A percentile compares a stretch with the other conserved stretches of the same genome.
Conservation (phyloP, 1,284 basidiomycete species). For the Irpex sp. region DNA sequence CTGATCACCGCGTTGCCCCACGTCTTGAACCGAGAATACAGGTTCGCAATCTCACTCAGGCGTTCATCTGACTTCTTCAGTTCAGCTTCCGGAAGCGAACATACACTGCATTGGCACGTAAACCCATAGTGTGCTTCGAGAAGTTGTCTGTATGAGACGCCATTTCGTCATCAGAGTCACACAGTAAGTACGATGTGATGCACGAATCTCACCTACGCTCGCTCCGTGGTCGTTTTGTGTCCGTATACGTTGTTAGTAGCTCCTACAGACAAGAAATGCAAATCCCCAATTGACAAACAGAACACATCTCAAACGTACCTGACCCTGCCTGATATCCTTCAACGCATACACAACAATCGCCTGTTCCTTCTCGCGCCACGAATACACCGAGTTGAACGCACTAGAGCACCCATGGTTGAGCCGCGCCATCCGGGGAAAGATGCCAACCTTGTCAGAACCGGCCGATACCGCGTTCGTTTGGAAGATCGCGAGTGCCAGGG, state of each 20-base stretch:
- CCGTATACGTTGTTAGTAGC: slow-evolving; percentile 54
- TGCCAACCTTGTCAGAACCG: slow-evolving; percentile 40
- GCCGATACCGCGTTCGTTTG: slow-evolving; percentile 61
- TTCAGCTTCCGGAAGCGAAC: slow-evolving; percentile 43
- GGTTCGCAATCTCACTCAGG: slow-evolving; percentile 39
- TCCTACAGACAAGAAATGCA: slow-evolving; percentile 36
- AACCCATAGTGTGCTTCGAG: slow-evolving; percentile 51
- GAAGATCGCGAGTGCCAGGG: slow-evolving; percentile 55
- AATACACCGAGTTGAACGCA: slow-evolving; percentile 62
- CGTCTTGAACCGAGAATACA: slow-evolving; percentile 39
- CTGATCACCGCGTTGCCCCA: slow-evolving; percentile 44
- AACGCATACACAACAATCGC: slow-evolving; percentile 53
- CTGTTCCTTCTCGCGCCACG: slow-evolving; percentile 45
- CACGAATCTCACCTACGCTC: slow-evolving; percentile 41
- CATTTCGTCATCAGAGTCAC: not conserved
- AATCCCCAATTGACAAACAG: not conserved
- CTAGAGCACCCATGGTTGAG: slow-evolving; percentile 63
- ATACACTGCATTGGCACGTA: slow-evolving; percentile 52
- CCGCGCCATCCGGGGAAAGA: slow-evolving; percentile 60
- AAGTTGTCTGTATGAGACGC: not conserved
- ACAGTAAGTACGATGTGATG: not conserved
- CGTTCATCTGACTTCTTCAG: slow-evolving; percentile 48
- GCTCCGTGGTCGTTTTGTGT: slow-evolving; percentile 47
- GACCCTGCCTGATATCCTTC: slow-evolving; percentile 44
- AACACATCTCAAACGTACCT: slow-evolving; percentile 31